Evolutionary conservation across 805 yeast species (phyloP).

Genomic region (Ogataea methylovora): DNA sequence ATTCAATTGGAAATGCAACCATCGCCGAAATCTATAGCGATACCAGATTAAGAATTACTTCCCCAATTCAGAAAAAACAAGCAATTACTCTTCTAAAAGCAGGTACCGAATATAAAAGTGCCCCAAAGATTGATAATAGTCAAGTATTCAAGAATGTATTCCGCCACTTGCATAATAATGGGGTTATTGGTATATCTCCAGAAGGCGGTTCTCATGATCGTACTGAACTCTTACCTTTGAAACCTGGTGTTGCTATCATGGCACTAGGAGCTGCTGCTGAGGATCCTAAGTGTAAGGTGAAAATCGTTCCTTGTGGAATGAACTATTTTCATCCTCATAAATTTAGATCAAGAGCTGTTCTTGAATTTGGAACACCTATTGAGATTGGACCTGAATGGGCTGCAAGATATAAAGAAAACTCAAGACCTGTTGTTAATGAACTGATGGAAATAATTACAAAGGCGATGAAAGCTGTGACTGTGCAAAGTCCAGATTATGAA

Average conservation of each 20-base stretch:
- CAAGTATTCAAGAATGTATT: conserved; percentile 76
- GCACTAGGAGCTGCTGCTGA: conserved; percentile 86
- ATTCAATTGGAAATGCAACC: conserved; percentile 67
- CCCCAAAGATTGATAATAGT: conserved; percentile 78
- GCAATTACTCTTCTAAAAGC: conserved; percentile 37
- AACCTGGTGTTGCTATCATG: conserved; percentile 98
- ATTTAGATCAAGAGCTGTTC: conserved; percentile 89
- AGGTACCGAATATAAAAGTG: conserved; percentile 58
- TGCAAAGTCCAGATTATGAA: conserved; percentile 80
- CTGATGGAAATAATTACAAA: conserved; percentile 59
- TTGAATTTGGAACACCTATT: conserved; percentile 88
- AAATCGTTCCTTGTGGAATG: conserved; percentile 93
- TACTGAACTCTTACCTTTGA: conserved; percentile 81
- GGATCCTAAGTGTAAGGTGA: conserved; percentile 63
- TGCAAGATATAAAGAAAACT: conserved; percentile 53
- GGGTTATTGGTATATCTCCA: conserved; percentile 87
- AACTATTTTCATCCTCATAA: conserved; percentile 94
- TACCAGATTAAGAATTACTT: conserved; percentile 55
- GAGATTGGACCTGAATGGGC: conserved; percentile 52
- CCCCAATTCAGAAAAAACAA: conserved; percentile 54
- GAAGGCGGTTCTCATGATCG: conserved; percentile 99
- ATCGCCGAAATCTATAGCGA: conserved; percentile 65
- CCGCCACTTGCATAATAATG: conserved; percentile 61
- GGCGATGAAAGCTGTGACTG: conserved; percentile 75
- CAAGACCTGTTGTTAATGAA: conserved; percentile 62